These are phyloP conservation scores for Astrocystis sublimbata DNA, from an alignment of 495 filamentous ascomycete species.

Conservation along the genomic window DNA sequence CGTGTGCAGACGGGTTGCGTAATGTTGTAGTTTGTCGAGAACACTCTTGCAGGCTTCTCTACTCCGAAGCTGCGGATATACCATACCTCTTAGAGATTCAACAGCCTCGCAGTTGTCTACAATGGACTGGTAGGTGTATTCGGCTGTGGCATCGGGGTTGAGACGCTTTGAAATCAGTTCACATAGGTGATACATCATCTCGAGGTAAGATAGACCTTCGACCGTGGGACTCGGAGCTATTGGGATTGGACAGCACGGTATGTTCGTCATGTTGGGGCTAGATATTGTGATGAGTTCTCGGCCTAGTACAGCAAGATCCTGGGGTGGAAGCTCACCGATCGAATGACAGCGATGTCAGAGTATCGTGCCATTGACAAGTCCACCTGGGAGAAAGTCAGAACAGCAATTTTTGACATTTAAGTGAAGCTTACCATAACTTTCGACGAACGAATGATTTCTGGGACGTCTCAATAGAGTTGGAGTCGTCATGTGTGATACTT, in stretches of 20 bases:
- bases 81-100: conserved; percentile 48
- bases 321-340: conserved; percentile 43
- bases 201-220: conserved; percentile 53
- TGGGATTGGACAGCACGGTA: conserved; percentile 49
- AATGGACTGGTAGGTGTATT: conserved; percentile 48
- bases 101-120: conserved; percentile 49
- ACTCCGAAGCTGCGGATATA: conserved; percentile 44
- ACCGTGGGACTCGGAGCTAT: conserved; percentile 42
- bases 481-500: conserved; percentile 42
- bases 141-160: conserved; percentile 51
- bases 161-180: conserved; percentile 51
- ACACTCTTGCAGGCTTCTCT: conserved; percentile 57
- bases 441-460: conserved; percentile 47
- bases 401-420: not conserved
- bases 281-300: conserved; percentile 7
- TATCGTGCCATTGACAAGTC: conserved; percentile 60
- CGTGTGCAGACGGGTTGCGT: conserved; percentile 55
- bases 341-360: conserved; percentile 56
- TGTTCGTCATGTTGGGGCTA: conserved; percentile 53
- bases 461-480: conserved; percentile 30
- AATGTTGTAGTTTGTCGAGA: conserved; percentile 55
- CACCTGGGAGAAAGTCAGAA: conserved; percentile 41
- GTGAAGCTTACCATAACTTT: conserved; percentile 44
- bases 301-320: not conserved
- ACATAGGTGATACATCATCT: conserved; percentile 57